Evolutionary conservation across 768 basidiomycete genomes (phyloP), one percentile per base, ranked within the genome.

Genomic region (Boletus reticuloceps): DNA sequence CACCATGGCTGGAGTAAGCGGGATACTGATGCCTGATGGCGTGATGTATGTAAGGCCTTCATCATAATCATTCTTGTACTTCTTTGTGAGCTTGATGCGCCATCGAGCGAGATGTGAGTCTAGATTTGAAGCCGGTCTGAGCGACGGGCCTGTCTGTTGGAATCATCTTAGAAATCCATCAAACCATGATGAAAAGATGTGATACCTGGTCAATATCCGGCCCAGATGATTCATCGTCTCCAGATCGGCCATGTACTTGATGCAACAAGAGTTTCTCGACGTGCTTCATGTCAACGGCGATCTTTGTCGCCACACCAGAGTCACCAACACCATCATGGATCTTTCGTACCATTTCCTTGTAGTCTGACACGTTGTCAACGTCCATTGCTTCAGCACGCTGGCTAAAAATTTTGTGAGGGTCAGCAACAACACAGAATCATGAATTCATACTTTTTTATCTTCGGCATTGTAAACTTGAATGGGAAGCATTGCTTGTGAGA

Each of bases 311-410:
- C 6, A 17, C 9, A 10, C 19, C 3, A 2, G 3, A 3, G 12
- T 29, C 14, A 13, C 16, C 20, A 29, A 37, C 51, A 10, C 2
- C 14, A 13, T 47, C 38, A 5, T 6, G 17, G 17, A 59, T 52
- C n/a, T 64, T 61, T 20, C 41, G 45, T 2, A 59, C 48, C 60
- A 64, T 64, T 13, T 59, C 53, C 29, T 50, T 46, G 32, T 61
- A 64, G 31, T 64, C 51, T 3, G 6, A 19, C 6, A 20, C 20
- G 2, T 20, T 2, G 2, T n/a, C n/a, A n/a, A n/a, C n/a, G n/a
- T n/a, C n/a, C n/a, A n/a, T n/a, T n/a, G n/a, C n/a, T n/a, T n/a
- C n/a, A n/a, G n/a, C n/a, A n/a, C n/a, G n/a, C n/a, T n/a, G n/a
- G n/a, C n/a, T n/a, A n/a, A n/a, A n/a, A n/a, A n/a, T n/a, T n/a